Percentiles rank a stretch among this genome's conserved stretches.
phyloP scores from a whole-genome alignment of 192 early-diverging fungal genomes.

The Gonapodya prolifera region DNA sequence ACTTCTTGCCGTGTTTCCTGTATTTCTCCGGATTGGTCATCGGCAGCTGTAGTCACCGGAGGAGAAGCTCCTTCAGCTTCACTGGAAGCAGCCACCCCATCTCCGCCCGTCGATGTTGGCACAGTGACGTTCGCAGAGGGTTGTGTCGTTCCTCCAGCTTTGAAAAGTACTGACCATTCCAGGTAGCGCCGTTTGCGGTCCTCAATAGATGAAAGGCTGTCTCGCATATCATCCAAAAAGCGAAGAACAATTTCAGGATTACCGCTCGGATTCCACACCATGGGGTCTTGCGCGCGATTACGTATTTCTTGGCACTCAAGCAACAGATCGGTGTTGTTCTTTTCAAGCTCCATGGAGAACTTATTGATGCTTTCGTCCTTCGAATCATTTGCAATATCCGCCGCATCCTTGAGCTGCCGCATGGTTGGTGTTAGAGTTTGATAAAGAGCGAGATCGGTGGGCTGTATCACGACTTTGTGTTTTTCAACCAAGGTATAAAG shows the following conservation, averaged over 20 bases:
- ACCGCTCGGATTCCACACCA: constrained; percentile 34
- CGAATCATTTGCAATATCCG: constrained; percentile 43
- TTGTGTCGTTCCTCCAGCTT: constrained; percentile 24
- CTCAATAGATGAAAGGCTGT: constrained; percentile 25
- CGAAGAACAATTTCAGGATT: constrained; percentile 33
- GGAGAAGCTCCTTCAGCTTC: constrained; percentile 8
- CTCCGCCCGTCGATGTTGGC: too few relatives aligned
- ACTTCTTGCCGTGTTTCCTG: constrained; percentile 42
- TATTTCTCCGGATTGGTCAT: constrained; percentile 23
- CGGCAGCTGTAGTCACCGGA: constrained; percentile 4
- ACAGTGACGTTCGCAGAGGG: constrained; percentile 10
- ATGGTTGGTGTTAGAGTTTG: constrained; percentile 44
- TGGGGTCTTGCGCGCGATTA: constrained; percentile 47
- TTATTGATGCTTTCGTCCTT: constrained; percentile 29
- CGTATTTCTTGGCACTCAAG: constrained; percentile 42
- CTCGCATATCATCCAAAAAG: constrained; percentile 32
- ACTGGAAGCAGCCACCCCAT: constrained; percentile 7
- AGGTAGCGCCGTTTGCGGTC: constrained; percentile 28
- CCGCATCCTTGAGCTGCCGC: constrained; percentile 40
- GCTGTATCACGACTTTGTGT: constrained; percentile 44
- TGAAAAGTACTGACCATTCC: constrained; percentile 37
- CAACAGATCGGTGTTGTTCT: constrained; percentile 33
- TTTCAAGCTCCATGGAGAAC: constrained; percentile 34
- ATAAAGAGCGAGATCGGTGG: constrained; percentile 52
- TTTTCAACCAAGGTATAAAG: constrained; percentile 49